Percentiles rank a stretch among this genome's conserved stretches.
Conservation (phyloP, 2,329 filamentous ascomycete species). For the Fusarium odoratissimum region DNA sequence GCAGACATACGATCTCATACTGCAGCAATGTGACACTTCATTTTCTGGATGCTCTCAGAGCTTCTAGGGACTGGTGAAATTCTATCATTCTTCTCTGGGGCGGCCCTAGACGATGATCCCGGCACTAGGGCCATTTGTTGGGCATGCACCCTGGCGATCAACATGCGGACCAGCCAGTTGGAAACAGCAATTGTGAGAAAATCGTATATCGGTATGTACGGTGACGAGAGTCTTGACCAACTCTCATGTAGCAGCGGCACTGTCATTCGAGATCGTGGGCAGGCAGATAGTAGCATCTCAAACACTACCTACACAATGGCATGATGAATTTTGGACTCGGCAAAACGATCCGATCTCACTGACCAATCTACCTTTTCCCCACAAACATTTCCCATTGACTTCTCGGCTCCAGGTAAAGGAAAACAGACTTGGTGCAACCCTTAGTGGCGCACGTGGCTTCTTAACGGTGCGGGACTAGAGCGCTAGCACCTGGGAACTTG, state of each 20-base stretch:
- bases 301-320: constrained; percentile 15
- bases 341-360: constrained; percentile 41
- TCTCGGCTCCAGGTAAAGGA: constrained; percentile 18
- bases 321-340: constrained; percentile 31
- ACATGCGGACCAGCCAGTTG: constrained; percentile 30
- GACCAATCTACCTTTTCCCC: constrained; percentile 39
- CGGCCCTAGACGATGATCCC: constrained; percentile 32
- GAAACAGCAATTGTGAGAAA: constrained; percentile 29
- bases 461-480: constrained; percentile 48
- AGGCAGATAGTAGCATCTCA: neutral
- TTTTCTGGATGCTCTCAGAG: constrained; percentile 12
- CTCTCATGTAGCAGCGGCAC: constrained; percentile 21
- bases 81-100: constrained; percentile 12
- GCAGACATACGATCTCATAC: constrained; percentile 40
- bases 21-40: constrained; percentile 37
- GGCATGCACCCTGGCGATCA: constrained; percentile 35
- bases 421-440: constrained; percentile 26
- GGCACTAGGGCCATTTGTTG: constrained; percentile 32
- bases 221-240: constrained; percentile 28
- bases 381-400: constrained; percentile 33
- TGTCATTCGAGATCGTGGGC: constrained; percentile 21
- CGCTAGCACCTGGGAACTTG: constrained; percentile 26
- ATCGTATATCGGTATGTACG: constrained; percentile 7
- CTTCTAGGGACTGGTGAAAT: constrained; percentile 4
- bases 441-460: constrained; percentile 47